phyloP scores from a whole-genome alignment of 352 stramenopile genomes.

The Globisporangium alternatum region DNA sequence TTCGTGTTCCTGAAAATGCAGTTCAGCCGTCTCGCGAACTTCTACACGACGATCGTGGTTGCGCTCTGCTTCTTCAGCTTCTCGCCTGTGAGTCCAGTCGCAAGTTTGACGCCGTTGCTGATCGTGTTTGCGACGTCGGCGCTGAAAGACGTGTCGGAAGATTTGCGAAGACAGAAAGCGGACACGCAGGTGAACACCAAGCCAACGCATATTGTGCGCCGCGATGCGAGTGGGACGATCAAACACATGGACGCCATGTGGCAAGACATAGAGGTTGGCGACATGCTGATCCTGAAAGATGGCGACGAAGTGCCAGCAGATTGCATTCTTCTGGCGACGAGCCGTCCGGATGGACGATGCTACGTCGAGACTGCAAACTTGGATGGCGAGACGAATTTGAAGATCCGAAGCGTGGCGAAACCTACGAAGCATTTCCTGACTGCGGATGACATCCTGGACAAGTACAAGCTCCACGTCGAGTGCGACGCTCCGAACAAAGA shows the following conservation, averaged over 20 bases:
- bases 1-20: conserved; percentile 90
- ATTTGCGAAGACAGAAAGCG: conserved; percentile 74
- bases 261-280: conserved; percentile 84
- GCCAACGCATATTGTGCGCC: conserved; percentile 66
- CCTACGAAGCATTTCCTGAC: conserved; percentile 75
- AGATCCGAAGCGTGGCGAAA: conserved; percentile 78
- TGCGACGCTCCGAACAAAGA: conserved; percentile 84
- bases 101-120: conserved; percentile 79
- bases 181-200: conserved; percentile 81
- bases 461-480: conserved; percentile 62
- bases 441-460: conserved; percentile 70
- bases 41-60: conserved; percentile 89
- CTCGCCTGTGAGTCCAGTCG: conserved; percentile 77
- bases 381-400: conserved; percentile 88
- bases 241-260: conserved; percentile 71
- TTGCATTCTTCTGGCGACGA: conserved; percentile 78
- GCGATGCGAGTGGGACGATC: conserved; percentile 48
- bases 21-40: conserved; percentile 86
- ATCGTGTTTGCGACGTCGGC: conserved; percentile 89
- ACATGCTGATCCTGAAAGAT: conserved; percentile 79
- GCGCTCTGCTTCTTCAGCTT: conserved; percentile 89
- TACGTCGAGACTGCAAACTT: conserved; percentile 88
- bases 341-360: conserved; percentile 64
- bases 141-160: conserved; percentile 84
- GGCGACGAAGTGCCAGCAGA: conserved; percentile 82